Evolutionary conservation across 129 eudicot genomes (phyloP).

Genomic region (Centrapalus pauciflorus): DNA sequence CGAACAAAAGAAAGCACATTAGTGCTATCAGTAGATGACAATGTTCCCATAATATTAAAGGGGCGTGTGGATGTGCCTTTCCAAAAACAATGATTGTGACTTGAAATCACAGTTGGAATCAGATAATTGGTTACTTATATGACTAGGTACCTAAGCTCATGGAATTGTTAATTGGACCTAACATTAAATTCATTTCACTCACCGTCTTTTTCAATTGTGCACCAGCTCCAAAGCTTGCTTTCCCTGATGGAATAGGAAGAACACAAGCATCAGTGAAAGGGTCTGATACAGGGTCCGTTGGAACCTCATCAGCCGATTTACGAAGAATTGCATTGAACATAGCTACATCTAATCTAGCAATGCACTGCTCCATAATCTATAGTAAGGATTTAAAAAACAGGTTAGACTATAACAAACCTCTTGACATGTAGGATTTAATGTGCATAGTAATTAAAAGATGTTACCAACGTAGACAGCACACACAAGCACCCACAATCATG

Average conservation of each 20-base stretch:
- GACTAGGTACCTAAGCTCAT: too few species aligned
- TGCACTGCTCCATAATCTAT: slow-evolving; percentile 84
- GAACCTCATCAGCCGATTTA: slow-evolving; percentile 69
- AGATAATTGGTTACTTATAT: too few species aligned
- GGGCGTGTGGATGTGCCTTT: too few species aligned
- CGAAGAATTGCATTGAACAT: slow-evolving; percentile 96
- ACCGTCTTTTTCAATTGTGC: slow-evolving; percentile 91
- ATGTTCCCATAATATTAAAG: neutral
- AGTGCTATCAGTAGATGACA: neutral
- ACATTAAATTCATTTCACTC: slow-evolving; percentile 18
- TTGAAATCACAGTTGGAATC: too few species aligned
- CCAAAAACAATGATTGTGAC: too few species aligned
- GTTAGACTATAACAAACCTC: neutral
- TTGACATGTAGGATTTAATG: neutral
- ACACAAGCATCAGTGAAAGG: slow-evolving; percentile 79
- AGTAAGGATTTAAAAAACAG: slow-evolving; percentile 1
- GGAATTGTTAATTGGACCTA: slow-evolving; percentile 2
- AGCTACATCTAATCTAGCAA: slow-evolving; percentile 78
- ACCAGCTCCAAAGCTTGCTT: slow-evolving; percentile 91
- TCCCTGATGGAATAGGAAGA: slow-evolving; percentile 87
- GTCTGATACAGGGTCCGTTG: slow-evolving; percentile 88
- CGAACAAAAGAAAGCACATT: slow-evolving; percentile 5
- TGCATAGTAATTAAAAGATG: neutral
- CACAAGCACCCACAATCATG: slow-evolving; percentile 86
- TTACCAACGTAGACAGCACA: slow-evolving; percentile 72